phyloP scores from a whole-genome alignment of 2,329 filamentous ascomycete species.

The Diaporthe sp. region DNA sequence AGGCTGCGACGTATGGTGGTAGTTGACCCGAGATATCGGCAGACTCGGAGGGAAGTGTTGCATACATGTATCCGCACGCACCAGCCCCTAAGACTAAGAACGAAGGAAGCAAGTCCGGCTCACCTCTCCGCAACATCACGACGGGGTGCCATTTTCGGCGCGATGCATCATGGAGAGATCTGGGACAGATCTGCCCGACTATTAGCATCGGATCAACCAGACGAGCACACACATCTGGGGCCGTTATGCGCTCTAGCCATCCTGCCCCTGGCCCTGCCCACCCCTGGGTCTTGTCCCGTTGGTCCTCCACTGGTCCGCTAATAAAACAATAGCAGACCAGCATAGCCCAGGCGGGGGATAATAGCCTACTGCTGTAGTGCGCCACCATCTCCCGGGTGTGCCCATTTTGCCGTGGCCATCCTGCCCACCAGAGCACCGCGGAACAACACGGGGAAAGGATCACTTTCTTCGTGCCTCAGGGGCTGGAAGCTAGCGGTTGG shows the following conservation, averaged over 20 bases:
- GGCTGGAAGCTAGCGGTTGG: conserved; percentile 12
- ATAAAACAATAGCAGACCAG: conserved; percentile 6
- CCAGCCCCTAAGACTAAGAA: neutral
- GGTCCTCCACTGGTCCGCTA: conserved; percentile 21
- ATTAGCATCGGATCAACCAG: conserved; percentile 23
- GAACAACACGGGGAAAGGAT: neutral
- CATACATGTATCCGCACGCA: conserved; percentile 21
- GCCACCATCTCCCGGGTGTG: neutral
- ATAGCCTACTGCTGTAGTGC: neutral
- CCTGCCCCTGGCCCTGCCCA: conserved; percentile 4
- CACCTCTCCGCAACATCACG: conserved; percentile 15
- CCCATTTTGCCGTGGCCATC: neutral
- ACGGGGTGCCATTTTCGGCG: conserved; percentile 19
- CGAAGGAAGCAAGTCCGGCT: conserved; percentile 6
- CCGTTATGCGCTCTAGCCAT: conserved; percentile 21
- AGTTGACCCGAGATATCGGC: neutral
- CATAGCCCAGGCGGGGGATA: conserved; percentile 16
- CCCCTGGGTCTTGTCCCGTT: neutral
- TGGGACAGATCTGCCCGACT: conserved; percentile 22
- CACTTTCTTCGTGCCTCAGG: conserved; percentile 2
- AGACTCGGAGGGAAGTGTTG: conserved; percentile 15
- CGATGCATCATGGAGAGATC: conserved; percentile 9
- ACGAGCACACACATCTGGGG: conserved; percentile 21
- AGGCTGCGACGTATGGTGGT: conserved; percentile 7
- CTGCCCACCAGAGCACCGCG: neutral